Evolutionary conservation across 306 rosid genomes (phyloP), one percentile per base, ranked within the genome.

Genomic region (Oemleria cerasiformis): DNA sequence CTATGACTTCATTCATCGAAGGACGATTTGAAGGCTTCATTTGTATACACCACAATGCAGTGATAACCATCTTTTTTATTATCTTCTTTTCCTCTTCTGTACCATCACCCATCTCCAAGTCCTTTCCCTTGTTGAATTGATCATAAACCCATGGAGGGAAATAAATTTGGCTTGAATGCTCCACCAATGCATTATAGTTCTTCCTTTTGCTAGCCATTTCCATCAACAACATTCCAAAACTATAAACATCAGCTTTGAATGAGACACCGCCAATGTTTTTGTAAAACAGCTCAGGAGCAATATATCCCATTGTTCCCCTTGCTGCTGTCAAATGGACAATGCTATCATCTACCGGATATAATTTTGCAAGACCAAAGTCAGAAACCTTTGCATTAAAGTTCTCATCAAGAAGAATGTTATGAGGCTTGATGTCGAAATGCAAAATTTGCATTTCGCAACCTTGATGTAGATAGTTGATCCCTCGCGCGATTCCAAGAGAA

Each of bases 241-340:
- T 67, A 67, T 67, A 67, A 12, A 67, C 59, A 67, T 67, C 72
- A 1, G 60, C 60, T 34, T 48, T 67, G 58, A 45, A 15, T 30
- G 71, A 66, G 9, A 66, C 57, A 9, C 71, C 57, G 45, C 72
- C 72, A 67, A 67, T 48, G 6, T 67, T 67, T 36, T 67, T 67
- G 59, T 67, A 49, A 59, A 67, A 49, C 9, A 67, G 34, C 72
- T 67, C 34, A 0, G 72, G 72, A n/a, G 72, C 72, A 2, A 50
- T 68, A 23, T 68, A 50, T 0, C 72, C 72, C 14, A 68, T 3
- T 0, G 66, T 70, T 11, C 66, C 56, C 2, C 66, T 43, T 9
- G 30, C 56, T 57, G 56, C 55, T 1, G 66, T 57, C 17, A 57
- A 15, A 42, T 65, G 0, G 2, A 70, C 74, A 23, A 57, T 56